A percentile compares a stretch with the other conserved stretches of the same genome.
These are phyloP conservation scores for Lepidium africanum DNA, from an alignment of 345 rosid species.

Conservation along the genomic window DNA sequence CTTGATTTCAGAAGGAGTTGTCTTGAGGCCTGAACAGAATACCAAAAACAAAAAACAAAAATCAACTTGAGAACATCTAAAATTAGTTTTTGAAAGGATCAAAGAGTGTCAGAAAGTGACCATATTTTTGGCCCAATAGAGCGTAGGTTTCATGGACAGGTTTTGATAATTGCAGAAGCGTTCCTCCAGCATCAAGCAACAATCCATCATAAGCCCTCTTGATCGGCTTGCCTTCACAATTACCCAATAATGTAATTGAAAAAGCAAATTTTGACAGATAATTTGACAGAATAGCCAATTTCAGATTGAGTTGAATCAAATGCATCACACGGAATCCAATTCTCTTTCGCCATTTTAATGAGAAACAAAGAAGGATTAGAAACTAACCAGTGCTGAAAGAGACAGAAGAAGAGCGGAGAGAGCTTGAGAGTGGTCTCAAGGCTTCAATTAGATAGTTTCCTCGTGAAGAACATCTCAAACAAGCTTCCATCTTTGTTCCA, in stretches of 20 bases:
- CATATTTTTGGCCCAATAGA: slow-evolving; percentile 68
- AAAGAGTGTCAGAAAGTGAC: slow-evolving; percentile 33
- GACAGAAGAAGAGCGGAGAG: slow-evolving; percentile 30
- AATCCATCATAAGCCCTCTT: slow-evolving; percentile 65
- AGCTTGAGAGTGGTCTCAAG: slow-evolving; percentile 29
- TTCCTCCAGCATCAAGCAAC: slow-evolving; percentile 86
- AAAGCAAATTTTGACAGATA: background rate
- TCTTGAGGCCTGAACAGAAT: slow-evolving; percentile 44
- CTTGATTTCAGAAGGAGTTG: slow-evolving; percentile 62
- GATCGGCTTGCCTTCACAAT: slow-evolving; percentile 24
- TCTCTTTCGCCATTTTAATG: background rate
- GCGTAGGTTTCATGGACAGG: slow-evolving; percentile 82
- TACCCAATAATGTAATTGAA: background rate
- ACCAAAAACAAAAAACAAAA: background rate
- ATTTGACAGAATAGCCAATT: background rate
- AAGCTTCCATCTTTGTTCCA: slow-evolving; percentile 47
- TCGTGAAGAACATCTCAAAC: slow-evolving; percentile 38
- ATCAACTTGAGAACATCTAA: background rate
- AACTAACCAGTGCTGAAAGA: slow-evolving; percentile 36
- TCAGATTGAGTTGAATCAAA: background rate
- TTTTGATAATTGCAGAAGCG: slow-evolving; percentile 64
- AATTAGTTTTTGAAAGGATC: background rate
- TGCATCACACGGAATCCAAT: background rate
- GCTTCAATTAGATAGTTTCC: slow-evolving; percentile 38
- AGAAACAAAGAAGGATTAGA: background rate